Percentiles rank a stretch among this genome's conserved stretches.
Evolutionary conservation across 2,329 filamentous ascomycete species (phyloP).

Genomic region (Lecanicillium sp.): DNA sequence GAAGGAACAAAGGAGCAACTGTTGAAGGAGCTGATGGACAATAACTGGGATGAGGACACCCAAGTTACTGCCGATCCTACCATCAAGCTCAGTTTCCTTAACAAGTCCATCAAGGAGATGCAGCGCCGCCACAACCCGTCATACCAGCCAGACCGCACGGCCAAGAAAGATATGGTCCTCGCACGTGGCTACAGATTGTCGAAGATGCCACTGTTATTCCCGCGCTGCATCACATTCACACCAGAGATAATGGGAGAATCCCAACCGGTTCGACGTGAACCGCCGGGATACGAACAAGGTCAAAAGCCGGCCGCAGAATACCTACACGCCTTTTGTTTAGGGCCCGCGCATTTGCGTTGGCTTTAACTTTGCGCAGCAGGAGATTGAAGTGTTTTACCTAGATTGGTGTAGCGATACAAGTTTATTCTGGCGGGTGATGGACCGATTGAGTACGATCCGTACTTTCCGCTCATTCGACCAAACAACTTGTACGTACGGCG

Average conservation of each 20-base stretch:
- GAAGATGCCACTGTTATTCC: constrained; percentile 47
- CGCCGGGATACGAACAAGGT: constrained; percentile 51
- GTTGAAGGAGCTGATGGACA: constrained; percentile 51
- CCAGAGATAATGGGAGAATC: constrained; percentile 56
- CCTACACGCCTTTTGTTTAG: constrained; percentile 54
- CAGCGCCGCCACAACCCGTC: constrained; percentile 55
- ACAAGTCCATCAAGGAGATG: constrained; percentile 55
- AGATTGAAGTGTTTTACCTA: constrained; percentile 54
- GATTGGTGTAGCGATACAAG: constrained; percentile 54
- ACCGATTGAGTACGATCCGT: constrained; percentile 51
- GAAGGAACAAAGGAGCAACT: constrained; percentile 50
- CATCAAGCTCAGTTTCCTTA: constrained; percentile 44
- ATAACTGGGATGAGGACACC: constrained; percentile 37
- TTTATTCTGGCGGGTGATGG: constrained; percentile 46
- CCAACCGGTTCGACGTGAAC: constrained; percentile 51
- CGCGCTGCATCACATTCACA: constrained; percentile 44
- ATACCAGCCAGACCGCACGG: constrained; percentile 54
- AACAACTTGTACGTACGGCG: constrained; percentile 48
- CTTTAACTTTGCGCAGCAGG: constrained; percentile 58
- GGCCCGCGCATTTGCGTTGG: constrained; percentile 56
- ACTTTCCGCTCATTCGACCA: constrained; percentile 53
- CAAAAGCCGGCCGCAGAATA: constrained; percentile 43
- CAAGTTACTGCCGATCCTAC: constrained; percentile 42
- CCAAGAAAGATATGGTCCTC: constrained; percentile 49
- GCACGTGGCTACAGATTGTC: constrained; percentile 54